Conservation (phyloP, 2,329 filamentous ascomycete species). For the Penicillium palitans region DNA sequence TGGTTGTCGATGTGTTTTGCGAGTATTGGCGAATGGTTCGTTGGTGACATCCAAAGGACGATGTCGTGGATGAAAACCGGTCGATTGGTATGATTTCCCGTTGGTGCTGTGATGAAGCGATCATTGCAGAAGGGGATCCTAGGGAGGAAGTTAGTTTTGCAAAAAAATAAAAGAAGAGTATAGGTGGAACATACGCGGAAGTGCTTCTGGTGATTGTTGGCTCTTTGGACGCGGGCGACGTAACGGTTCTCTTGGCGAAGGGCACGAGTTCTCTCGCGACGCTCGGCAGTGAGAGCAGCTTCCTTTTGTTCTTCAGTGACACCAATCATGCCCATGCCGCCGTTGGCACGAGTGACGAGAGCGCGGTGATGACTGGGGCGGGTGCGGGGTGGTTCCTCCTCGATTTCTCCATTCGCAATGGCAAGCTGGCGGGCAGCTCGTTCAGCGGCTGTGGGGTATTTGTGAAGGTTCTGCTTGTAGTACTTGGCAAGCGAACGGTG, state of each 20-base stretch:
- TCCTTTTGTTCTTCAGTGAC: constrained; percentile 74
- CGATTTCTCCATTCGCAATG: constrained; percentile 52
- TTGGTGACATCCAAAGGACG: constrained; percentile 1
- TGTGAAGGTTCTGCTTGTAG: constrained; percentile 88
- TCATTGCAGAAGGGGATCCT: constrained; percentile 57
- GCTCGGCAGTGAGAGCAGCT: constrained; percentile 65
- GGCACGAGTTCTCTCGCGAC: constrained; percentile 66
- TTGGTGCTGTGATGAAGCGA: constrained; percentile 11
- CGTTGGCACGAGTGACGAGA: constrained; percentile 67
- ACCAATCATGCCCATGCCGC: constrained; percentile 73
- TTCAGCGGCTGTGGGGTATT: constrained; percentile 77
- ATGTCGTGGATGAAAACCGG: background rate
- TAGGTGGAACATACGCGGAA: constrained; percentile 56
- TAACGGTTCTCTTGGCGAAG: constrained; percentile 63
- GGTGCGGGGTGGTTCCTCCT: constrained; percentile 46
- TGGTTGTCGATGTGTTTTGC: constrained; percentile 2
- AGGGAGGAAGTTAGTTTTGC: constrained; percentile 20
- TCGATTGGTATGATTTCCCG: constrained; percentile 1
- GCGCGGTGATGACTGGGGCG: constrained; percentile 50
- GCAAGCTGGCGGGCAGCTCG: constrained; percentile 65
- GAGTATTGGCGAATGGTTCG: background rate
- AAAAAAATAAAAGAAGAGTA: background rate
- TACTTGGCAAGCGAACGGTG: constrained; percentile 86
- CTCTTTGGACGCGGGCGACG: constrained; percentile 70
- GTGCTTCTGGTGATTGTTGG: constrained; percentile 75